Percentiles rank a stretch among this genome's conserved stretches.
Conservation (phyloP, 179 eudicot genomes). For the Carnegiea gigantea region DNA sequence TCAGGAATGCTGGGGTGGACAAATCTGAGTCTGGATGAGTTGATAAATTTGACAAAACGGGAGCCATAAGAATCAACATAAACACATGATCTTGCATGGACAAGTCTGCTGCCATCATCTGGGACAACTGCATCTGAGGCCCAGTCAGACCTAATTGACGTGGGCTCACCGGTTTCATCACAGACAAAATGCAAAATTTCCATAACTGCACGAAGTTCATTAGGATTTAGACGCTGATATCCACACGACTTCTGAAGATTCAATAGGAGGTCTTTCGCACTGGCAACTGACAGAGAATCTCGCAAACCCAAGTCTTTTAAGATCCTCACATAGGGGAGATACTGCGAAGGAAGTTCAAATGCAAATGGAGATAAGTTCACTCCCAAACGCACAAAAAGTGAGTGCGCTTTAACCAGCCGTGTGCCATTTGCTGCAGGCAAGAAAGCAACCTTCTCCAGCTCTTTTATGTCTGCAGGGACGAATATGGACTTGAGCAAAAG, state of each 20-base stretch:
- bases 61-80: constrained; percentile 88
- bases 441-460: constrained; percentile 78
- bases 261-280: constrained; percentile 76
- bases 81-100: constrained; percentile 86
- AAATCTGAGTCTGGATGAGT: constrained; percentile 70
- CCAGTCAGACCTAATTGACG: constrained; percentile 51
- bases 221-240: constrained; percentile 93
- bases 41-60: constrained; percentile 66
- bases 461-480: constrained; percentile 52
- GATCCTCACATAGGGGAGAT: constrained; percentile 84
- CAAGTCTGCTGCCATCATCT: constrained; percentile 91
- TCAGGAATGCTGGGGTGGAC: constrained; percentile 78
- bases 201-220: constrained; percentile 91
- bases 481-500: constrained; percentile 7
- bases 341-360: constrained; percentile 86
- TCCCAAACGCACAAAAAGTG: constrained; percentile 75
- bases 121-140: constrained; percentile 75
- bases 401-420: constrained; percentile 79
- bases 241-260: constrained; percentile 93
- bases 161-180: constrained; percentile 49
- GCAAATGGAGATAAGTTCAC: constrained; percentile 94
- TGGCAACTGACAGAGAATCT: constrained; percentile 66
- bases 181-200: constrained; percentile 73
- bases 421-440: constrained; percentile 99
- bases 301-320: constrained; percentile 82